Base-by-base conservation (phyloP, 352 stramenopile species). In the Pythium utonaiense region DNA sequence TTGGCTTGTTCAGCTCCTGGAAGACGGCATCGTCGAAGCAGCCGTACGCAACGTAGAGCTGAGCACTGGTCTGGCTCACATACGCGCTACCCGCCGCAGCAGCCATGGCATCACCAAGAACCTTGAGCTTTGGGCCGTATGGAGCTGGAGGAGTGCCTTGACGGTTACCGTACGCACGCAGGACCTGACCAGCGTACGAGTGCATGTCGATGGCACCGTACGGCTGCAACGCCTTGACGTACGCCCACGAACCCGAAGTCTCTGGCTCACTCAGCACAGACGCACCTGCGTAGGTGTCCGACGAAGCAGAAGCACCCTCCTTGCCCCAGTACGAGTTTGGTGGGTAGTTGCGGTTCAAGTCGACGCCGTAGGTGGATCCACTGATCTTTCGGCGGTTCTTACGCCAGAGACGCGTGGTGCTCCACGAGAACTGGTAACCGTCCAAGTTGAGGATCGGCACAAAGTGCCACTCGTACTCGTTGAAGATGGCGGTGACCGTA, bases 361-460 rank as follows among this genome's bases (percentile, higher is more conserved):
- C 66, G 9, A 74, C 57, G 21, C 66, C 66, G 22, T 64, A 57
- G 25, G 38, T 60, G 7, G 33, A 33, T n/a, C 6, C 16, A 33
- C 17, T 41, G 51, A 67, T 49, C 17, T 50, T 40, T 19, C 60
- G 59, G 52, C 66, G 53, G 55, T 74, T 74, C 66, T 74, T 74
- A 19, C 66, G 66, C 42, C 66, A 67, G 2, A 67, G 34, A 28
- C 66, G 66, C 33, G 33, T 36, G 21, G 60, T 67, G 3, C 60
- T 62, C 50, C 19, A 45, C 12, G 50, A 50, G 38, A 50, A 53
- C 14, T 52, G 14, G 51, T 64, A 74, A 28, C 66, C 66, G 38
- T 74, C 66, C 3, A 70, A 6, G 58, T 74, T 74, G 36, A 67
- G 45, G 36, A 74, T 70, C 6, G 66, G 66, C n/a, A 74, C 66